Evolutionary conservation across 2,329 filamentous ascomycete genomes (phyloP).

Genomic region (Venturia carpophila): DNA sequence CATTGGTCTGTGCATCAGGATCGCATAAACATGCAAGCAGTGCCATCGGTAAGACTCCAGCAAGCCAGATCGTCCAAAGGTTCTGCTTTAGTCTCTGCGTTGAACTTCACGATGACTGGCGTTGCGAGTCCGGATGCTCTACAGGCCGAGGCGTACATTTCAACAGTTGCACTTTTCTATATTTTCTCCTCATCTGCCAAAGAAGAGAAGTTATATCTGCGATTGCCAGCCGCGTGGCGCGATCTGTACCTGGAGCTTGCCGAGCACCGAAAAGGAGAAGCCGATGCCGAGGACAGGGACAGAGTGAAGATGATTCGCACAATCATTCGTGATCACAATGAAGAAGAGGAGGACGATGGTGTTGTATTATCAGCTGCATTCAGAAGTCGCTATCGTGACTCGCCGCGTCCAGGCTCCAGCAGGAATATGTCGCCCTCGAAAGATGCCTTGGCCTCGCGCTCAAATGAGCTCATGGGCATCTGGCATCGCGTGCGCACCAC

Average conservation of each 20-base stretch:
- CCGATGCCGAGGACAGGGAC: conserved; percentile 62
- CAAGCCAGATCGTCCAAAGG: conserved; percentile 15
- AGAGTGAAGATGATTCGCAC: conserved; percentile 59
- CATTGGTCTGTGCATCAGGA: conserved; percentile 58
- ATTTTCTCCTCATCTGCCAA: conserved; percentile 69
- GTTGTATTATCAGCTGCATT: conserved; percentile 71
- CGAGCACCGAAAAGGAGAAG: conserved; percentile 58
- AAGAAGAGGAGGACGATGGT: conserved; percentile 43
- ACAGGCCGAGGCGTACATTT: conserved; percentile 82
- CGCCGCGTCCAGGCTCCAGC: conserved; percentile 24
- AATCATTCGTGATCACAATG: conserved; percentile 60
- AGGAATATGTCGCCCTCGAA: conserved; percentile 25
- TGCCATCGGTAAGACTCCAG: conserved; percentile 12
- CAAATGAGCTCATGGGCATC: conserved; percentile 40
- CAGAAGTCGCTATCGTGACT: conserved; percentile 36
- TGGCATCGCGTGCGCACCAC: conserved; percentile 47
- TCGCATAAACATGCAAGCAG: conserved; percentile 2
- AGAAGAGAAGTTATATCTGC: conserved; percentile 77
- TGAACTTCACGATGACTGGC: conserved; percentile 64
- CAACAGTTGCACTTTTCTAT: conserved; percentile 73
- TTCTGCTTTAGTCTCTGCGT: conserved; percentile 27
- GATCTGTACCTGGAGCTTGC: conserved; percentile 78
- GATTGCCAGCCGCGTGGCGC: conserved; percentile 72
- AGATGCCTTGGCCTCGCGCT: conserved; percentile 19
- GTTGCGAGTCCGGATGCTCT: conserved; percentile 65